Conservation (phyloP, 805 yeast species). For the Hanseniaspora nectarophila region DNA sequence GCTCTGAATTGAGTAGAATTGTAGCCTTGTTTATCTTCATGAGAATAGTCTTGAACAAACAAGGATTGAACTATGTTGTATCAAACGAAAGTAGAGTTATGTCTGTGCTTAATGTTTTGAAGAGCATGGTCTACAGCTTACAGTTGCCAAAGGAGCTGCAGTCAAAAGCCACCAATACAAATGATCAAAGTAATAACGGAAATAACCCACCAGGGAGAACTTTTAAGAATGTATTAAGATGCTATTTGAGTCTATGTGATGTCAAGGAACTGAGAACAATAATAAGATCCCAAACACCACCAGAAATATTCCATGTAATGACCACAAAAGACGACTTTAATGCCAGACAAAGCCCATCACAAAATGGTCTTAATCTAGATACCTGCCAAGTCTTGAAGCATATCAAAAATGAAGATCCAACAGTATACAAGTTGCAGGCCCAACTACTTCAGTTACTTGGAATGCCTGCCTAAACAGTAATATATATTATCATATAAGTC, state of each 20-base stretch:
- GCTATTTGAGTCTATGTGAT: constrained; percentile 82
- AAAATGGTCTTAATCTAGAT: not conserved
- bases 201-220: constrained; percentile 1
- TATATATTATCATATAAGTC: not conserved
- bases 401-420: constrained; percentile 71
- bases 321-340: constrained; percentile 20
- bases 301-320: constrained; percentile 59
- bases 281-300: constrained; percentile 70
- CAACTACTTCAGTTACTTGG: constrained; percentile 55
- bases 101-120: constrained; percentile 81
- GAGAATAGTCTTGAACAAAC: constrained; percentile 81
- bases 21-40: constrained; percentile 95
- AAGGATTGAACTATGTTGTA: constrained; percentile 83
- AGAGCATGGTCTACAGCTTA: constrained; percentile 73
- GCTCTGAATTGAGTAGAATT: constrained; percentile 85
- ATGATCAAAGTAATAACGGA: not conserved
- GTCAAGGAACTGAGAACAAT: constrained; percentile 84
- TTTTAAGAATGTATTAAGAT: constrained; percentile 49
- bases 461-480: not conserved
- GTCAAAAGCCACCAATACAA: not conserved
- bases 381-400: constrained; percentile 44
- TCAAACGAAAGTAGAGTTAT: constrained; percentile 90
- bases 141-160: constrained; percentile 31
- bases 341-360: not conserved
- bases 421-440: constrained; percentile 75